Evolutionary conservation across 306 rosid species (phyloP).

Genomic region (peach (Prunus persica)): Prunus_persica_NCBIv2 NC_034010.1:8576001-8576500

Average conservation of each 20-base stretch:
- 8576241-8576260: slow-evolving; percentile 63
- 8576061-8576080: too few species aligned
- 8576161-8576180: slow-evolving; percentile 70
- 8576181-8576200: slow-evolving; percentile 82
- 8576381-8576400: too few species aligned
- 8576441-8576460: too few species aligned
- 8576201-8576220: slow-evolving; percentile 77
- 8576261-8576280: slow-evolving; percentile 37
- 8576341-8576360: too few species aligned
- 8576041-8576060: too few species aligned
- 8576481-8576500: too few species aligned
- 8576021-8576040: not conserved
- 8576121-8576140: slow-evolving; percentile 1
- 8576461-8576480: too few species aligned
- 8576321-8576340: not conserved
- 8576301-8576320: not conserved
- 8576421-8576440: too few species aligned
- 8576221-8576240: slow-evolving; percentile 85
- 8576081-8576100: too few species aligned
- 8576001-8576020: not conserved
- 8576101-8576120: not conserved
- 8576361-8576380: too few species aligned
- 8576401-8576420: too few species aligned
- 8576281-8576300: not conserved
- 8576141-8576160: slow-evolving; percentile 80